Base-by-base conservation (phyloP, 495 filamentous ascomycete genomes). In the Glonium stellatum region DNA sequence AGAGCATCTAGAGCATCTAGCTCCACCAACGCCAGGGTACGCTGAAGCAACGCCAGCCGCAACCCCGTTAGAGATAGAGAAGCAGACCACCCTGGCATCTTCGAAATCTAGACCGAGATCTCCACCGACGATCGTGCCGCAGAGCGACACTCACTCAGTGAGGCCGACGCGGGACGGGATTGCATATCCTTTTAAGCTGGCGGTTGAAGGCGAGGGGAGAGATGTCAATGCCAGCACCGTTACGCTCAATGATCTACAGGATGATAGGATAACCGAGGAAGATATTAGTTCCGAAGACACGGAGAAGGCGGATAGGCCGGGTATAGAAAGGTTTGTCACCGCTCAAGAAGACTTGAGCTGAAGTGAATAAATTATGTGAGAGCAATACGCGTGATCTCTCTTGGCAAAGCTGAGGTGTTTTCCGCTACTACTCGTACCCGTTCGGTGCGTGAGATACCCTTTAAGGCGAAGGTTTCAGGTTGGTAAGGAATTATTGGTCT, bases 151-250 rank as follows among this genome's bases (percentile, higher is more conserved):
- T 15, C 23, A 50, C n/a, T 64, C 48, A 39, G 59, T 61, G 23
- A 56, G 66, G 23, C 66, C 66, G 18, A 62, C 57, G 54, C 35
- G 57, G 10, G 66, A 56, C 5, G 66, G 66, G 4, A 47, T 68
- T 11, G 66, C 66, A 44, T 68, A 68, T 52, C 66, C 66, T 11
- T 68, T 68, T 34, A 59, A 59, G n/a, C 48, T 68, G 48, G 57
- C 42, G 36, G 64, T 67, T 36, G 61, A 56, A 22, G 66, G 18
- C 31, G 58, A 54, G 4, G 57, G 35, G 19, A 55, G 50, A 35
- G 65, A 65, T 13, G 56, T 61, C 0, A 68, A 65, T 58, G 62
- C 63, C 23, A 65, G 62, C 35, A 67, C 51, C 42, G 9, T 61
- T 42, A 67, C 64, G 35, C 41, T 67, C 19, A 25, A 60, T 31